Percentiles rank a stretch among this genome's conserved stretches.
phyloP scores from a whole-genome alignment of 2,329 filamentous ascomycete genomes.

The Arthrobotrys iridis region DNA sequence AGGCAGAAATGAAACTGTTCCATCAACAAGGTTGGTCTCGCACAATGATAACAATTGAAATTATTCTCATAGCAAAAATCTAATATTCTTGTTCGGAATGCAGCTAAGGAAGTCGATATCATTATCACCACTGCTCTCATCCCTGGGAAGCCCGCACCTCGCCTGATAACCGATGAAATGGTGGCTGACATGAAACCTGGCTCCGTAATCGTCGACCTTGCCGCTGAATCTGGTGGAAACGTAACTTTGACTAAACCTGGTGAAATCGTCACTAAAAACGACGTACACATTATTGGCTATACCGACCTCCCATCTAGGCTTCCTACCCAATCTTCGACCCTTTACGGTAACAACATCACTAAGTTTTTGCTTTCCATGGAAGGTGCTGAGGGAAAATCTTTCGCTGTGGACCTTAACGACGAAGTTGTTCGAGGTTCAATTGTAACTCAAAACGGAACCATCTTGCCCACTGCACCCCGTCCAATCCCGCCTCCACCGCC shows the following conservation, averaged over 20 bases:
- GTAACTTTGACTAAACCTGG: conserved; percentile 83
- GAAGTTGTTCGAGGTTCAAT: conserved; percentile 88
- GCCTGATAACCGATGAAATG: conserved; percentile 83
- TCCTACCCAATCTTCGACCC: conserved; percentile 85
- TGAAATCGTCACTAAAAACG: conserved; percentile 75
- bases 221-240: conserved; percentile 87
- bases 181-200: conserved; percentile 88
- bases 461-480: conserved; percentile 68
- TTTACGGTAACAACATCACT: conserved; percentile 94
- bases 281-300: conserved; percentile 86
- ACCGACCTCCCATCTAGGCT: conserved; percentile 87
- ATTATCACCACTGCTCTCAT: conserved; percentile 93
- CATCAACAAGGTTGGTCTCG: conserved; percentile 74
- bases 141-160: conserved; percentile 82
- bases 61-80: background rate
- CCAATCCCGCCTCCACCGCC: conserved; percentile 65
- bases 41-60: background rate
- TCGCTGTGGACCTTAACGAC: conserved; percentile 81
- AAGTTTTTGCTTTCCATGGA: conserved; percentile 86
- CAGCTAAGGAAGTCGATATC: conserved; percentile 79
- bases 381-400: conserved; percentile 76
- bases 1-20: conserved; percentile 92
- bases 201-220: conserved; percentile 86
- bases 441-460: conserved; percentile 79
- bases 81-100: background rate